Percentiles rank a stretch among this genome's conserved stretches.
phyloP scores from a whole-genome alignment of 768 basidiomycete species.

The Rhodotorula sphaerocarpa region DNA sequence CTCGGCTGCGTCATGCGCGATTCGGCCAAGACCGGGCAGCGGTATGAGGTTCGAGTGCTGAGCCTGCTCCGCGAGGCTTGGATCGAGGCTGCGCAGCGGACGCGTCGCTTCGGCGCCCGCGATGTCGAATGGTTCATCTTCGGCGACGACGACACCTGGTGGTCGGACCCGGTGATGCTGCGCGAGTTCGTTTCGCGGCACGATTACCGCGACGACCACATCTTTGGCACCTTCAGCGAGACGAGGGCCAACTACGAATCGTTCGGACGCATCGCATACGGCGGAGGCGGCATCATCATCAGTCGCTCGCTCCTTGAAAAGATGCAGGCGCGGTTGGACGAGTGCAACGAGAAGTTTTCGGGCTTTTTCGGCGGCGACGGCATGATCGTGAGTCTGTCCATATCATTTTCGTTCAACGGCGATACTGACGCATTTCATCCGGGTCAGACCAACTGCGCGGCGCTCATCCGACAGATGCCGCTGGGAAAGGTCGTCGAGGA shows the following conservation, averaged over 20 bases:
- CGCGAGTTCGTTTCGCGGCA: background rate
- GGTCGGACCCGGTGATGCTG: constrained; percentile 8
- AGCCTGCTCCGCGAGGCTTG: constrained; percentile 16
- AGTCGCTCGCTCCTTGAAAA: constrained; percentile 7
- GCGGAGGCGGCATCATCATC: constrained; percentile 25
- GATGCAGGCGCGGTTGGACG: constrained; percentile 27
- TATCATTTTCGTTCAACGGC: background rate
- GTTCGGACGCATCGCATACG: constrained; percentile 26
- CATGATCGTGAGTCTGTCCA: constrained; percentile 1
- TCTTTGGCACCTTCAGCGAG: constrained; percentile 24
- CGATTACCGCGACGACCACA: constrained; percentile 20
- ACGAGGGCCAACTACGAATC: constrained; percentile 11
- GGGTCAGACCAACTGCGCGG: constrained; percentile 21
- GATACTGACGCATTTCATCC: background rate
- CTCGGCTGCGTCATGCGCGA: constrained; percentile 16
- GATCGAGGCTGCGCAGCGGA: constrained; percentile 14
- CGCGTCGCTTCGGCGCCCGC: constrained; percentile 7
- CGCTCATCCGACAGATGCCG: background rate
- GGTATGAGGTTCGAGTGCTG: constrained; percentile 29
- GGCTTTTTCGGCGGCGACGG: constrained; percentile 30
- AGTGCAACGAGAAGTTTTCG: constrained; percentile 8
- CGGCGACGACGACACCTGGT: constrained; percentile 34
- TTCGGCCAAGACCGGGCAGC: background rate
- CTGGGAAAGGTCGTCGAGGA: constrained; percentile 24
- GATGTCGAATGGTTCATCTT: constrained; percentile 31